These are phyloP conservation scores for Myxozyma nipponensis DNA, from an alignment of 805 yeast species.

Conservation along the genomic window DNA sequence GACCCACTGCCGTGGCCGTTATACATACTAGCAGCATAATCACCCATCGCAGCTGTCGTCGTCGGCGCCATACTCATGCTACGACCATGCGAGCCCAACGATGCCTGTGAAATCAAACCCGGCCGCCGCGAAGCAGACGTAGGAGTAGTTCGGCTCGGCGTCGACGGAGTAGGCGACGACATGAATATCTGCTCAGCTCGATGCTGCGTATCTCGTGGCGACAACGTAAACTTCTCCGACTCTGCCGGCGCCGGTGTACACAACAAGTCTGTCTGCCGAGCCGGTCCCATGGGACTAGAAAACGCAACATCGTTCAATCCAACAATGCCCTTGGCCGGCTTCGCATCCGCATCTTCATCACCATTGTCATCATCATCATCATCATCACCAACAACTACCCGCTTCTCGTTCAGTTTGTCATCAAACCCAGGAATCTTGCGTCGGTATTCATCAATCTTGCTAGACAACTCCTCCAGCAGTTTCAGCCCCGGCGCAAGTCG, in stretches of 20 bases:
- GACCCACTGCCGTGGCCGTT: background rate
- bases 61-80: too few species aligned
- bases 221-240: conserved; percentile 4
- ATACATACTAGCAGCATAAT: too few species aligned
- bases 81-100: background rate
- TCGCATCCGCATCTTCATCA: background rate
- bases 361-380: conserved; percentile 8
- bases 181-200: conserved; percentile 16
- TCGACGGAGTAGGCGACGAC: conserved; percentile 9
- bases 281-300: conserved; percentile 12
- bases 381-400: conserved; percentile 14
- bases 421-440: conserved; percentile 18
- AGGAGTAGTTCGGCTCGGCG: conserved; percentile 3
- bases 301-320: conserved; percentile 7
- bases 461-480: conserved; percentile 4
- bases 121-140: conserved; percentile 4
- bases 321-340: background rate
- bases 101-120: conserved; percentile 9
- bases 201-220: conserved; percentile 17
- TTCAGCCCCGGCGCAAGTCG: conserved; percentile 20
- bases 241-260: background rate
- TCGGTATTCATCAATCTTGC: conserved; percentile 16
- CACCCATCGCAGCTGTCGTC: conserved; percentile 1
- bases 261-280: background rate
- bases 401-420: conserved; percentile 14